phyloP scores from a whole-genome alignment of 2,329 filamentous ascomycete genomes.

The Rhexocercosporidium sp. region DNA sequence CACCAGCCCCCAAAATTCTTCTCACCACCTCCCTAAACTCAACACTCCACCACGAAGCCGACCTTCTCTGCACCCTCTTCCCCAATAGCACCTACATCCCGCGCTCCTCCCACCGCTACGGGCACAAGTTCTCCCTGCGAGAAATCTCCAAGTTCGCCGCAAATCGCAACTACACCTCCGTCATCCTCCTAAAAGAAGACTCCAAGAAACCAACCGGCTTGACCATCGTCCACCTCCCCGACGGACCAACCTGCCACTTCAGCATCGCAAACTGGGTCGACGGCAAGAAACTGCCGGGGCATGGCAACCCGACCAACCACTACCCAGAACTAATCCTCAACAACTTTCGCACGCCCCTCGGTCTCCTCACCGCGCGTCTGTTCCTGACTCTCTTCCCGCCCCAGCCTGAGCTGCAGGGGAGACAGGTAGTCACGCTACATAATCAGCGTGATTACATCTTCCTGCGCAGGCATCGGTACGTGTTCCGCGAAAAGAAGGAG shows the following conservation, averaged over 20 bases:
- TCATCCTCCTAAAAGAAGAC: constrained; percentile 88
- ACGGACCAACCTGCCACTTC: constrained; percentile 92
- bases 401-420: constrained; percentile 80
- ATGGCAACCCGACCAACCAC: constrained; percentile 87
- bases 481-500: constrained; percentile 86
- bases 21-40: constrained; percentile 91
- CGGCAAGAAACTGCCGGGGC: constrained; percentile 84
- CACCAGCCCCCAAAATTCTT: constrained; percentile 78
- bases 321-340: constrained; percentile 90
- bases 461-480: constrained; percentile 85
- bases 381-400: constrained; percentile 83
- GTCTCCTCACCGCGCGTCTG: constrained; percentile 83
- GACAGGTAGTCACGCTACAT: constrained; percentile 90
- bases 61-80: constrained; percentile 80
- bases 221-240: constrained; percentile 82
- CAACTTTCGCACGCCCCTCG: constrained; percentile 92
- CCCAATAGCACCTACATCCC: constrained; percentile 83
- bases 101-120: constrained; percentile 80
- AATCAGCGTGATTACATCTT: constrained; percentile 98
- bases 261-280: constrained; percentile 89
- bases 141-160: constrained; percentile 88
- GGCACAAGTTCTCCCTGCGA: constrained; percentile 88
- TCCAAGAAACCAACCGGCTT: constrained; percentile 82
- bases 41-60: constrained; percentile 82
- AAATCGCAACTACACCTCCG: constrained; percentile 81